Evolutionary conservation across 148 eudicot species (phyloP), one percentile per base, ranked within the genome.

Genomic region (Spergularia bocconei): DNA sequence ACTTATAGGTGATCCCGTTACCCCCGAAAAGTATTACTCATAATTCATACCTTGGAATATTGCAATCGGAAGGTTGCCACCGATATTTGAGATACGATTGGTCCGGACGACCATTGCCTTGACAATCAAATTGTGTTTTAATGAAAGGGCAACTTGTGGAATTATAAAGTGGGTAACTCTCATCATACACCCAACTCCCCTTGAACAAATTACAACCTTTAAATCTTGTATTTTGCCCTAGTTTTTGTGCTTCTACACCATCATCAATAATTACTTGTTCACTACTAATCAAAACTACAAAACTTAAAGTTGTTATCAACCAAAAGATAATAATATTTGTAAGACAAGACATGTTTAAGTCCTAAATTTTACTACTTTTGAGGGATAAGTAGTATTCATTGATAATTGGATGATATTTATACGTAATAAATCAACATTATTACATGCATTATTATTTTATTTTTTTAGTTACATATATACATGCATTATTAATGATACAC

Each of bases 61-160:
- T 75, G 48, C 85, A 85, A 6, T 52, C 69, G 19, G 47, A 61
- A 25, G 87, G 87, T 71, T 85, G 87, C 87, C 87, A 85, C 20
- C 85, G 69, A 67, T 29, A 85, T 29, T 73, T 54, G 51, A 85
- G 87, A 70, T 69, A 85, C 13, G 13, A 36, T 17, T 39, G 59
- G 58, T 85, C 81, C 0, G 74, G 54, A 4, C 85, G 84, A 36
- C 87, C 87, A 38, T 82, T 76, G 39, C 65, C 74, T 9, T 20
- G 75, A 72, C 85, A 85, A 23, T 82, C 77, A 25, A 85, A 85
- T 29, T 74, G 78, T 0, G 61, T 39, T 1, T 83, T 79, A 51
- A 85, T 77, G 15, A 17, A 59, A 2, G 87, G 83, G 51, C 83
- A 85, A 3, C 16, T 20, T 0, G 74, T 52, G 7, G 86, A 73